Base-by-base conservation (phyloP, 805 yeast genomes). In the Candida insectorum region DNA sequence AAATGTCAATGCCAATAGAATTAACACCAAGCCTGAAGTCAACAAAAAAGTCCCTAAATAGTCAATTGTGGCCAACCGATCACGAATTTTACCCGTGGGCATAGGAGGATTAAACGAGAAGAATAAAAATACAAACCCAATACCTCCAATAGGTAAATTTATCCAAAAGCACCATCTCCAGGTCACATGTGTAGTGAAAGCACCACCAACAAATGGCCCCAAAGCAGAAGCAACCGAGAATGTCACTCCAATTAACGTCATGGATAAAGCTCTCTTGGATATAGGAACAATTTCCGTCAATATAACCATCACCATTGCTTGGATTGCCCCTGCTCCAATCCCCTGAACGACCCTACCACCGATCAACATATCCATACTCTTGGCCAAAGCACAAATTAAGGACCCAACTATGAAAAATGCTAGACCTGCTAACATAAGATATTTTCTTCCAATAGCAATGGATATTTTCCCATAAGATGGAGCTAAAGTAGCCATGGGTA, bases 141-240 rank as follows among this genome's bases (percentile, higher is more conserved):
- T 34, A 1, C 81, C 86, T 12, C 85, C 84, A 22, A 80, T 54
- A 3, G 87, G 85, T 23, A 83, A 52, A 52, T 81, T 82, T 41
- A 83, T 65, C 56, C 76, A 83, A 51, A 81, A 83, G 47, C 85
- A 77, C 86, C 88, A 81, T 47, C 88, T 64, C 88, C 88, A 82
- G n/a, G 75, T 58, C 4, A 69, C 75, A 32, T 70, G 59, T 2
- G 74, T 56, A 1, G 84, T 68, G 36, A 82, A 72, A 0, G 77
- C 79, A 19, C 87, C 87, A 10, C 86, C 87, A 16, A 81, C 49
- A 24, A 79, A 58, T 0, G 88, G 87, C 1, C 87, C 87, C 15
- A 67, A 43, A 6, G 75, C 77, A 6, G 74, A 64, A 0, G 81
- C 71, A 2, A 72, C 55, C 0, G 74, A 70, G 45, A 69, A 77